Conservation (phyloP, 2,329 filamentous ascomycete genomes). For the Hypoxylon sp. region DNA sequence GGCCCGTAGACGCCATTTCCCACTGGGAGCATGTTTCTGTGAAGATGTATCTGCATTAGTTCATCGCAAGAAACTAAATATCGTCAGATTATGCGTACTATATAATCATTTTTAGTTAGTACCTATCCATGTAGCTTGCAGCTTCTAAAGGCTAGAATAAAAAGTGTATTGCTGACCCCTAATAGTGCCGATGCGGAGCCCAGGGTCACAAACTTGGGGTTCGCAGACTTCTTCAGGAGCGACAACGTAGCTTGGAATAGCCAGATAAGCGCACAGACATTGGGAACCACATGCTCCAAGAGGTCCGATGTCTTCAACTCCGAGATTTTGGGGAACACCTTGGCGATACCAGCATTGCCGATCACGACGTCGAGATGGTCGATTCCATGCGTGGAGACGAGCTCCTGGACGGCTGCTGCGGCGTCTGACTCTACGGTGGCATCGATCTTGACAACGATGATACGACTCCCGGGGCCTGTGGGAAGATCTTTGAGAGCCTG, state of each 20-base stretch:
- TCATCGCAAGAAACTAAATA: too few species aligned
- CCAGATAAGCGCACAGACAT: slow-evolving; percentile 52
- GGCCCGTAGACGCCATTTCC: slow-evolving; percentile 53
- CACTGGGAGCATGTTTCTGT: slow-evolving; percentile 35
- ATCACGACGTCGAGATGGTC: slow-evolving; percentile 59
- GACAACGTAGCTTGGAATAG: slow-evolving; percentile 56
- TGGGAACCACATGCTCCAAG: slow-evolving; percentile 51
- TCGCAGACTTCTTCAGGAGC: slow-evolving; percentile 47
- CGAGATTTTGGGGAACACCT: slow-evolving; percentile 44
- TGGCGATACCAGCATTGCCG: slow-evolving; percentile 58
- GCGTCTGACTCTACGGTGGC: slow-evolving; percentile 47
- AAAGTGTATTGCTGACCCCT: slow-evolving; percentile 7
- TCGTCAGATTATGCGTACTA: slow-evolving; percentile 1
- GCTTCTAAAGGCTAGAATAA: too few species aligned
- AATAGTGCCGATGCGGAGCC: slow-evolving; percentile 43
- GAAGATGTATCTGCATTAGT: neutral
- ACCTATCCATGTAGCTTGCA: too few species aligned
- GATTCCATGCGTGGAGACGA: slow-evolving; percentile 49
- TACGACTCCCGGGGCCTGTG: slow-evolving; percentile 44
- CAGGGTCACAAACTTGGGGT: slow-evolving; percentile 51
- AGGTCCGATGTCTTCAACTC: slow-evolving; percentile 50
- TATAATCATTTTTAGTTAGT: neutral
- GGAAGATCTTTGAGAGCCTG: slow-evolving; percentile 48
- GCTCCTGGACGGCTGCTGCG: slow-evolving; percentile 44
- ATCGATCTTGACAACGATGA: slow-evolving; percentile 56